These are phyloP conservation scores for Sporisorium iseilematis-ciliati DNA, from an alignment of 1,284 basidiomycete species.

Conservation along the genomic window DNA sequence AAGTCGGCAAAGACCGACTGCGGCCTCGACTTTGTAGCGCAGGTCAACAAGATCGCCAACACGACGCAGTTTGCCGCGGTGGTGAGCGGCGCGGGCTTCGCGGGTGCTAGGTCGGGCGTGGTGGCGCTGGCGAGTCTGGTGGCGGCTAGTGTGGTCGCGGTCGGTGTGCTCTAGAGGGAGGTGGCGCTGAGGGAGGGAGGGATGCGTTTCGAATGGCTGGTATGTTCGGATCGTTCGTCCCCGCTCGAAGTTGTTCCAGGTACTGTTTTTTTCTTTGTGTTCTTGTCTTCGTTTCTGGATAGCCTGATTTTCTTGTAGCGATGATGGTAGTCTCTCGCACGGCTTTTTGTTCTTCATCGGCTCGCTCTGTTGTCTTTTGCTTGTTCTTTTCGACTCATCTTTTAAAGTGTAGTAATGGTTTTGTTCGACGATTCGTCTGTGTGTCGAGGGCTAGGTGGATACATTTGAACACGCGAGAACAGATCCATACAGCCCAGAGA, in stretches of 20 bases:
- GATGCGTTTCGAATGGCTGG: slow-evolving; percentile 27
- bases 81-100: slow-evolving; percentile 14
- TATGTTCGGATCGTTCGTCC: slow-evolving; percentile 15
- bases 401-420: slow-evolving; percentile 27
- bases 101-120: slow-evolving; percentile 11
- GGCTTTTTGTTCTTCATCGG: not conserved
- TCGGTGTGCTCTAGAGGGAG: slow-evolving; percentile 20
- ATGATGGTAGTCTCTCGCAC: not conserved
- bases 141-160: slow-evolving; percentile 25
- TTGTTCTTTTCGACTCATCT: not conserved
- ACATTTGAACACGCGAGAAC: slow-evolving; percentile 26
- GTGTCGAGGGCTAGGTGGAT: slow-evolving; percentile 7
- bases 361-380: not conserved
- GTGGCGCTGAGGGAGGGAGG: too few relatives aligned
- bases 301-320: not conserved
- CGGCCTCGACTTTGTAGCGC: slow-evolving; percentile 37
- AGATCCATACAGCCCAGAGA: slow-evolving; percentile 29
- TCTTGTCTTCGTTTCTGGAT: not conserved
- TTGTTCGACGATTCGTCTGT: too few relatives aligned
- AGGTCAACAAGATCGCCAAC: slow-evolving; percentile 56
- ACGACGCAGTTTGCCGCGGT: slow-evolving; percentile 56
- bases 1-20: slow-evolving; percentile 53
- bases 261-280: not conserved
- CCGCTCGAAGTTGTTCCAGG: not conserved
- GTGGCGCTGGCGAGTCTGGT: slow-evolving; percentile 9